These are phyloP conservation scores for Pyrenophora tritici-repentis DNA, from an alignment of 2,329 filamentous ascomycete species.

Conservation along the genomic window DNA sequence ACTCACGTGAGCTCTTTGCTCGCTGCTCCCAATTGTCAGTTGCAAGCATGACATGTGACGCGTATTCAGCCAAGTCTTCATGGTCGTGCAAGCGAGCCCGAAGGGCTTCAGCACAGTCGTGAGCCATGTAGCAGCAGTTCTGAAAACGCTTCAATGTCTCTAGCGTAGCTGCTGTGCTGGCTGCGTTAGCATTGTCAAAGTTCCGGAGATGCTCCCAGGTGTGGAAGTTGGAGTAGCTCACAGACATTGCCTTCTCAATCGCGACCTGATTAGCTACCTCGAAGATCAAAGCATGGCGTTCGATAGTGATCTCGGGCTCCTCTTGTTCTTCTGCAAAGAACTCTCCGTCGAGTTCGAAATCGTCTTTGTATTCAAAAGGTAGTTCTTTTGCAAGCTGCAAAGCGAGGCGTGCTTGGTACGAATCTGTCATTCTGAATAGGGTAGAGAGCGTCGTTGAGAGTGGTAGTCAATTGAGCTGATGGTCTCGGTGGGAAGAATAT, in stretches of 20 bases:
- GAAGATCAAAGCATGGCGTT: too few relatives aligned
- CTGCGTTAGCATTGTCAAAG: background rate
- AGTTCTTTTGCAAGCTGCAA: background rate
- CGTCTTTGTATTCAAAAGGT: too few relatives aligned
- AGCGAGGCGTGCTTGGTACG: background rate
- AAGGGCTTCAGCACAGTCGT: background rate
- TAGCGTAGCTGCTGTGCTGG: background rate
- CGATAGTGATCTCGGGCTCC: background rate
- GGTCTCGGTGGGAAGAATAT: too few relatives aligned
- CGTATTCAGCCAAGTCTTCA: background rate
- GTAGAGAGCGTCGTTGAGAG: background rate
- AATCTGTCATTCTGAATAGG: background rate
- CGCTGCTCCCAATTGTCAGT: constrained; percentile 1
- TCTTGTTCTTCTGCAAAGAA: background rate
- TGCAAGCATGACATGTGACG: background rate
- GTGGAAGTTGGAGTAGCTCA: constrained; percentile 2
- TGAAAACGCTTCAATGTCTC: background rate
- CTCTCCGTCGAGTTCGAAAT: too few relatives aligned
- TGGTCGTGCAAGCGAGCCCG: background rate
- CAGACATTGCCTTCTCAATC: background rate
- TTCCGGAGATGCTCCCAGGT: background rate
- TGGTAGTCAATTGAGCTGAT: background rate
- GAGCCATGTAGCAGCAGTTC: constrained; percentile 1
- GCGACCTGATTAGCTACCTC: background rate
- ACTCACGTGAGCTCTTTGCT: background rate